Conservation (phyloP, 805 yeast genomes). For the Candida nonsorbophila region DNA sequence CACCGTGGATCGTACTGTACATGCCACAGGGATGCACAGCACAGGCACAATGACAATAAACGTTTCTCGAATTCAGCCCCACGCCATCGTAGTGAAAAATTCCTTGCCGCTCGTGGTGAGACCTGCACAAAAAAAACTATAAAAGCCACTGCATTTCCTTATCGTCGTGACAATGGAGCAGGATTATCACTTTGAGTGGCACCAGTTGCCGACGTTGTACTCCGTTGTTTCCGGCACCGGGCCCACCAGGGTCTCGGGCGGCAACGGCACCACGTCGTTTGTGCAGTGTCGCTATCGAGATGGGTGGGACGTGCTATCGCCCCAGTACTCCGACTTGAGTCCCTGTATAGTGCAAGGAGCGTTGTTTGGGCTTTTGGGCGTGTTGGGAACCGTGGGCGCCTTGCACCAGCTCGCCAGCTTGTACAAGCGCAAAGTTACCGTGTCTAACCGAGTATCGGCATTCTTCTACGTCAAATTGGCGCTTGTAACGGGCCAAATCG, state of each 20-base stretch:
- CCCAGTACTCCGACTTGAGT: conserved; percentile 47
- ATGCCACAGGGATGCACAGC: too few species aligned
- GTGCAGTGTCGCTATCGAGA: conserved; percentile 20
- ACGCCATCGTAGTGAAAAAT: too few species aligned
- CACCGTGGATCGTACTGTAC: too few species aligned
- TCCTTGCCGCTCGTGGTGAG: too few species aligned
- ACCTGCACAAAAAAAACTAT: too few species aligned
- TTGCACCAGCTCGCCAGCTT: conserved; percentile 26
- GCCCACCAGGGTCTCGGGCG: background rate
- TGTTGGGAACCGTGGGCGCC: conserved; percentile 42
- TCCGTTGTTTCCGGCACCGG: background rate
- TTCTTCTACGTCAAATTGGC: conserved; percentile 38
- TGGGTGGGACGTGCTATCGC: conserved; percentile 40
- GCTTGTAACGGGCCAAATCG: conserved; percentile 33
- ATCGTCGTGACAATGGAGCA: conserved; percentile 7
- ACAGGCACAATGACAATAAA: too few species aligned
- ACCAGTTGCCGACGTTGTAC: conserved; percentile 11
- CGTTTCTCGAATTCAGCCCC: too few species aligned
- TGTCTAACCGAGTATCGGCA: conserved; percentile 28
- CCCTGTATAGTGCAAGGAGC: conserved; percentile 57
- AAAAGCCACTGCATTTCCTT: too few species aligned
- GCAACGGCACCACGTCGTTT: conserved; percentile 1
- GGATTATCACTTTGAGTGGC: conserved; percentile 11
- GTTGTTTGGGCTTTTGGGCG: conserved; percentile 35
- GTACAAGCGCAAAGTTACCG: conserved; percentile 17